Conservation (phyloP, 1,284 basidiomycete species). For the Pulveroboletus sp. region DNA sequence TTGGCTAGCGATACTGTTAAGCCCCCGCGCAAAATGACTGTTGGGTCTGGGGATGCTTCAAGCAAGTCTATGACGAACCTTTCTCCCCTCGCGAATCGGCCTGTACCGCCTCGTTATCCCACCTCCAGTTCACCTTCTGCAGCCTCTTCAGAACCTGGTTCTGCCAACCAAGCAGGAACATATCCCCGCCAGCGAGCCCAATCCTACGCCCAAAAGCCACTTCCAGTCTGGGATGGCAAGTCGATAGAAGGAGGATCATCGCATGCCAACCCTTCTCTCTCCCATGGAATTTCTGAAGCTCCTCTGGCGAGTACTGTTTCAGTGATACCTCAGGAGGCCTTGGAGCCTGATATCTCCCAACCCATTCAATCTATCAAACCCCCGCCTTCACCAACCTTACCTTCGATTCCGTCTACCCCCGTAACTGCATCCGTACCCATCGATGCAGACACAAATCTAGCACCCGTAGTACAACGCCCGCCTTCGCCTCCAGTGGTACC, state of each 20-base stretch:
- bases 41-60: slow-evolving; percentile 22
- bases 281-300: slow-evolving; percentile 4
- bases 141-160: slow-evolving; percentile 37
- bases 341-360: slow-evolving; percentile 9
- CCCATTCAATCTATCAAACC: slow-evolving; percentile 2
- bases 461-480: neutral
- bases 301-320: neutral
- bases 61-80: slow-evolving; percentile 40
- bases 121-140: slow-evolving; percentile 33
- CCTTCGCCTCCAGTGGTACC: slow-evolving; percentile 1
- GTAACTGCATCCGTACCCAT: slow-evolving; percentile 2
- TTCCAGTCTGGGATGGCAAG: slow-evolving; percentile 23
- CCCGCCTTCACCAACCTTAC: slow-evolving; percentile 2
- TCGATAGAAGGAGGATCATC: slow-evolving; percentile 8
- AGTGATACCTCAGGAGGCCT: slow-evolving; percentile 1
- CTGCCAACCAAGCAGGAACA: slow-evolving; percentile 19
- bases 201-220: slow-evolving; percentile 32
- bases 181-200: slow-evolving; percentile 27
- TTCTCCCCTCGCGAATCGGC: slow-evolving; percentile 49
- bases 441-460: slow-evolving; percentile 1
- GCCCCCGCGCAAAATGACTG: slow-evolving; percentile 28
- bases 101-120: slow-evolving; percentile 50
- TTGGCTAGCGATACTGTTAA: slow-evolving; percentile 42
- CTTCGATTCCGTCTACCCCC: slow-evolving; percentile 8
- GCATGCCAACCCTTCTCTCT: slow-evolving; percentile 7